phyloP scores from a whole-genome alignment of 148 eudicot species.

The Chenopodium quinoa region DNA sequence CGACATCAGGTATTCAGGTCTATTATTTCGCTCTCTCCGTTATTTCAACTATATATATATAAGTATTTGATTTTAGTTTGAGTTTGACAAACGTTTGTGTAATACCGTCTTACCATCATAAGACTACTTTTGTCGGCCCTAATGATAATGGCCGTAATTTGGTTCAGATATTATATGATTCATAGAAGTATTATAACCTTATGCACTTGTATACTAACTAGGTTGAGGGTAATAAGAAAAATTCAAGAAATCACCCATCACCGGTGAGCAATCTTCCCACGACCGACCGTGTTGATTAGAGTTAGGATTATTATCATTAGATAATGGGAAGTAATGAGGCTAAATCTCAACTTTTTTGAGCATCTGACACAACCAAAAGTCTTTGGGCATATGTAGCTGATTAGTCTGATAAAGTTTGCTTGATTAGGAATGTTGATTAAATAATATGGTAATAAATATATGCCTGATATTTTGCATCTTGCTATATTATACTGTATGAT shows the following conservation, averaged over 20 bases:
- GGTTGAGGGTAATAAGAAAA: not conserved
- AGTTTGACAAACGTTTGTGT: too few relatives aligned
- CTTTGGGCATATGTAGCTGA: not conserved
- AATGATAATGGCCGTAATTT: too few relatives aligned
- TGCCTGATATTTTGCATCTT: constrained; percentile 68
- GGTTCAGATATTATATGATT: constrained; percentile 13
- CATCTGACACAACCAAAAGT: constrained; percentile 40
- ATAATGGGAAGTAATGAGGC: constrained; percentile 71
- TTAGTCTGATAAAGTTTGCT: too few relatives aligned
- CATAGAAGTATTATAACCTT: not conserved
- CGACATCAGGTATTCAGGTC: constrained; percentile 53
- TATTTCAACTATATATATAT: too few relatives aligned
- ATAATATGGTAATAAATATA: not conserved
- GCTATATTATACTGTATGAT: constrained; percentile 44
- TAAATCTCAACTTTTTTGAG: constrained; percentile 47
- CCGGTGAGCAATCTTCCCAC: constrained; percentile 59
- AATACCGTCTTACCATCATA: too few relatives aligned
- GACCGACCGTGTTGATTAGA: constrained; percentile 47
- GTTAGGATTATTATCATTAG: constrained; percentile 42
- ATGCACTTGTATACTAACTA: not conserved
- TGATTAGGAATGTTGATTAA: too few relatives aligned
- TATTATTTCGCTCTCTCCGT: too few relatives aligned
- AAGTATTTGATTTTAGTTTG: too few relatives aligned
- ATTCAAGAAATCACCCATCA: constrained; percentile 45
- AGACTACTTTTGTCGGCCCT: too few relatives aligned